Conservation (phyloP, 768 basidiomycete genomes). For the Candolleomyces efflorescens region DNA sequence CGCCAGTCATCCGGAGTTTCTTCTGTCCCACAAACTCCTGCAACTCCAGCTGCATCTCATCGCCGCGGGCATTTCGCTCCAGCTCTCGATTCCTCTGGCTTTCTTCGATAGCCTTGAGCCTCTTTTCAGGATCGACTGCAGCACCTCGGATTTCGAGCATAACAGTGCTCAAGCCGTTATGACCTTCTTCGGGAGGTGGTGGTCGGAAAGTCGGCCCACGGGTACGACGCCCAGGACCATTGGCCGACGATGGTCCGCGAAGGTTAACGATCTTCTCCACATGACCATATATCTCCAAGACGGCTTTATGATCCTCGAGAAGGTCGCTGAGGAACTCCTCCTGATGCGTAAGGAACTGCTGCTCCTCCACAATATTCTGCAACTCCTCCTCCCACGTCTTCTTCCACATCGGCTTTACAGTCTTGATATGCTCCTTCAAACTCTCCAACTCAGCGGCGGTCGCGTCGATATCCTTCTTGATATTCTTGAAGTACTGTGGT, state of each 20-base stretch:
- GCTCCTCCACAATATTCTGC: conserved; percentile 95
- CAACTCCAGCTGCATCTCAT: conserved; percentile 85
- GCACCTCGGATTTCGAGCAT: conserved; percentile 90
- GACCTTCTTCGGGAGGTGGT: conserved; percentile 61
- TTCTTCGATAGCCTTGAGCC: conserved; percentile 90
- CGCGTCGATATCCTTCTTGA: conserved; percentile 67
- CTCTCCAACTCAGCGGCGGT: conserved; percentile 68
- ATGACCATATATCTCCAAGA: conserved; percentile 80
- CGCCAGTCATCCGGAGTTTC: conserved; percentile 94
- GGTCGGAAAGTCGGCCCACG: conserved; percentile 53
- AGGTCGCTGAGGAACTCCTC: conserved; percentile 88
- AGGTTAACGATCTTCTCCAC: conserved; percentile 85
- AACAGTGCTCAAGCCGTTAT: conserved; percentile 66
- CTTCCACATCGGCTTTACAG: conserved; percentile 95
- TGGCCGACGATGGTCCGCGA: conserved; percentile 44
- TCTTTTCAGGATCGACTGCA: conserved; percentile 72
- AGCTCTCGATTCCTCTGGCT: conserved; percentile 77
- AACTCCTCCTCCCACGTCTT: conserved; percentile 98
- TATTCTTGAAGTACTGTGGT: conserved; percentile 58
- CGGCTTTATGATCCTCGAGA: conserved; percentile 89
- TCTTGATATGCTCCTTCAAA: conserved; percentile 79
- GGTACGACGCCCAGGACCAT: conserved; percentile 26
- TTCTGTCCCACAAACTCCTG: conserved; percentile 81
- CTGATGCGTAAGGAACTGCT: conserved; percentile 90
- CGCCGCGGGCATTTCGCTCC: conserved; percentile 66